Base-by-base conservation (phyloP, 2,329 filamentous ascomycete genomes). In the Pseudogymnoascus sp. region DNA sequence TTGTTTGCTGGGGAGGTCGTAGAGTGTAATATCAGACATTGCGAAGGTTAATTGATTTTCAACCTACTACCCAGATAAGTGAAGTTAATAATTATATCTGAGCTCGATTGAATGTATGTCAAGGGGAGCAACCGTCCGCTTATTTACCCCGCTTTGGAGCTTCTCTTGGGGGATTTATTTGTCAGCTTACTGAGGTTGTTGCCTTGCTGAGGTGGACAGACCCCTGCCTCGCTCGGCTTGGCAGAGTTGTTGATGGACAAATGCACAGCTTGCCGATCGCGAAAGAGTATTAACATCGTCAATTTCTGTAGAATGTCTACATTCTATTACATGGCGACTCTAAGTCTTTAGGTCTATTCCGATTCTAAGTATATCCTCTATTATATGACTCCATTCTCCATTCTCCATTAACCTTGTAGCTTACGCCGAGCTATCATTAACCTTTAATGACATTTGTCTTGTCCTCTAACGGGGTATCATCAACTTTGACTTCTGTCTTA, bases 1-100 rank as follows among this genome's bases (percentile, higher is more conserved):
- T 14, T 75, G 76, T 70, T 78, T 81, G 73, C 78, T 85, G 2
- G 86, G 82, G 2, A 90, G 72, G 71, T 90, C 88, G 67, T 84
- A 88, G 1, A 90, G 71, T 7, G 82, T 75, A 38, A 87, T 76
- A 18, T 52, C 25, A 55, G 25, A 18, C 49, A 55, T 55, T 7
- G 8, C 12, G 49, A 16, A 31, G 25, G 8, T 18, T 33, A 55
- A 18, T 55, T 21, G n/a, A 16, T 31, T 16, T 28, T 4, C 25
- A 11, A 25, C n/a, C 25, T 31, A 11, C 25, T 52, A 31, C 16
- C 8, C 14, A 52, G 23, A 16, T 45, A 6, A 31, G 9, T 18
- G n/a, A 55, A 11, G 25, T 31, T 31, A 31, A 52, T 5, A 11
- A 12, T 52, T 52, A 11, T 16, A 52, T 52, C 14, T 16, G 45